A percentile compares a stretch with the other conserved stretches of the same genome.
Conservation (phyloP, 73 alveolate genomes). For the Symbiodinium pilosum region DNA sequence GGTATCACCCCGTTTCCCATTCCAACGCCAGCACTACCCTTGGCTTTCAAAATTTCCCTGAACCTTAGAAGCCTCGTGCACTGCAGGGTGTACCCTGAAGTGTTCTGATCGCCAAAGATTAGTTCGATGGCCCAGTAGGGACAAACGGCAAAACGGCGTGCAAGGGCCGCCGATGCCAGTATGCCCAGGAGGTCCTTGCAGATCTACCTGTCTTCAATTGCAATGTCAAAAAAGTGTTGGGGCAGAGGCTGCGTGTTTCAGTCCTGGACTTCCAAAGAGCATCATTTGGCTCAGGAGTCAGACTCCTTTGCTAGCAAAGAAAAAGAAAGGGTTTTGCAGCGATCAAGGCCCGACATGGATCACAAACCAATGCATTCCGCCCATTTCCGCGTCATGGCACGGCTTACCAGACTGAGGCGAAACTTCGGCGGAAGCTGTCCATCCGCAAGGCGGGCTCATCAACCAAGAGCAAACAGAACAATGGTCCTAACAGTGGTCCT, state of each 20-base stretch:
- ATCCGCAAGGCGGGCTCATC: slow-evolving; percentile 62
- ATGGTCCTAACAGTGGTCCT: neutral
- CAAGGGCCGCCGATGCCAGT: slow-evolving; percentile 7
- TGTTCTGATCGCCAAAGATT: neutral
- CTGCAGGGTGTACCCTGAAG: neutral
- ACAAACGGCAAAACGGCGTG: neutral
- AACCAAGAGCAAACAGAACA: too few relatives aligned
- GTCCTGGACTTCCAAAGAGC: too few relatives aligned
- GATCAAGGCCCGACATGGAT: neutral
- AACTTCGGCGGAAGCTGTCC: slow-evolving; percentile 57
- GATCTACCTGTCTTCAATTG: too few relatives aligned
- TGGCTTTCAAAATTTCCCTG: too few relatives aligned
- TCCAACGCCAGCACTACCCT: neutral
- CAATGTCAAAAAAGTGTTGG: too few relatives aligned
- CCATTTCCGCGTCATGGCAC: too few relatives aligned
- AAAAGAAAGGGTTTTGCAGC: too few relatives aligned
- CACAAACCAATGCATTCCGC: neutral
- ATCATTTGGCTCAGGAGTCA: too few relatives aligned
- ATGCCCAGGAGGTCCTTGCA: too few relatives aligned
- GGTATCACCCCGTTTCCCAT: neutral
- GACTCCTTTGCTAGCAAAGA: too few relatives aligned
- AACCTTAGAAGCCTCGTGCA: neutral
- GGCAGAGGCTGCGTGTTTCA: too few relatives aligned
- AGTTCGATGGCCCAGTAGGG: neutral
- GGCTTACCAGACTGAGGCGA: slow-evolving; percentile 20